Evolutionary conservation across 192 early-diverging fungal species (phyloP), one percentile per base, ranked within the genome.

Genomic region (Dimargaris verticillata): DNA sequence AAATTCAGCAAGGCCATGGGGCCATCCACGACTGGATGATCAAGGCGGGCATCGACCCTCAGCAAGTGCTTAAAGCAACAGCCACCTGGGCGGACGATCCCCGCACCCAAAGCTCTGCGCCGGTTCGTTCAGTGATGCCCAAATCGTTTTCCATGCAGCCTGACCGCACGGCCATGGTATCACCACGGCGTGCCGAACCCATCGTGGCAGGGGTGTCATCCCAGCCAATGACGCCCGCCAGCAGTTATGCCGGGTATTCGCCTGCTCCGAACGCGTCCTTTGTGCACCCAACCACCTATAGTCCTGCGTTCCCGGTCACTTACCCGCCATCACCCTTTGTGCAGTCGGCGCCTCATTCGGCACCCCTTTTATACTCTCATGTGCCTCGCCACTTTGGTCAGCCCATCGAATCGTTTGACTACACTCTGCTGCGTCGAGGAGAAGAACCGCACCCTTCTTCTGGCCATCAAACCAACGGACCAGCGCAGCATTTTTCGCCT

Each of bases 1-100:
- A 59, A 43, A 59, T 59, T 33, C 13, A 24, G 43, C 38, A 59
- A 26, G 57, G 57, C 18, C 57, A 59, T 15, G 57, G 57, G 5
- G 57, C 42, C 29, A 59, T 59, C 43, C 57, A 59, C 41, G 17
- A 41, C 10, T 59, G 57, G 57, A 59, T 59, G 57, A 38, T 59
- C 10, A 59, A 59, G 15, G 18, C 33, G 6, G 57, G 57, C 26
- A 59, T 59, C 28, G 42, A 59, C 38, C 57, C 57, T n/a, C 5
- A 43, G 20, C 11, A 18, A 3, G 51, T 52, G 20, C 51, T 52
- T 4, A 12, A 25, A 12, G 51, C 18, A 2, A 25, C 51, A 25
- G 51, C 51, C 22, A 52, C 17, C 11, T 48, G 47, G 17, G 25
- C 18, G 10, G 51, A 52, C 11, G 24, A 18, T 13, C 11, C n/a